Conservation (phyloP, 441 rosid genomes). For the Populus trichocarpa region DNA sequence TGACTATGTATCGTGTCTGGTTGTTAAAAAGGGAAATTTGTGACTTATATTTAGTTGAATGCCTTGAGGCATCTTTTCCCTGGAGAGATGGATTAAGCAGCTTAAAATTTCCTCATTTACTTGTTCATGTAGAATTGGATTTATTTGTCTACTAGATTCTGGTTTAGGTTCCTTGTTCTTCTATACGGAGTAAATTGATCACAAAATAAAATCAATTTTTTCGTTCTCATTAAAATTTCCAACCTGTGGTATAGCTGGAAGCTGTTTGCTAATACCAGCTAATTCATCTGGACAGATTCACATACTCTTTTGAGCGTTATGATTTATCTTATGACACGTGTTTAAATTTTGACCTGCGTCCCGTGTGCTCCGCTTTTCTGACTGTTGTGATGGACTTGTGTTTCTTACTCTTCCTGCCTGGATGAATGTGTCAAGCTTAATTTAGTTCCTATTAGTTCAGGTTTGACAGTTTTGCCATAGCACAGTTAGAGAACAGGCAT, state of each 20-base stretch:
- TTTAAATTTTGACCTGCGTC: background rate
- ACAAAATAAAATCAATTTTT: slow-evolving; percentile 1
- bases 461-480: background rate
- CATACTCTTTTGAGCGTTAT: slow-evolving; percentile 3
- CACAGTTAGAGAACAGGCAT: background rate
- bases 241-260: slow-evolving; percentile 25
- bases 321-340: slow-evolving; percentile 2
- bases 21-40: no score
- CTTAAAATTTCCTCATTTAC: background rate
- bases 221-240: slow-evolving; percentile 14
- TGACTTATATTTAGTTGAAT: background rate
- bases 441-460: background rate
- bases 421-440: slow-evolving; percentile 2
- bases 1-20: background rate
- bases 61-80: background rate
- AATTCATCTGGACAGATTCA: slow-evolving; percentile 17
- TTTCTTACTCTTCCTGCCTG: background rate
- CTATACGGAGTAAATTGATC: background rate
- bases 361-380: background rate
- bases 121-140: slow-evolving; percentile 4
- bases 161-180: background rate
- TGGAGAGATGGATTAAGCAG: slow-evolving; percentile 1
- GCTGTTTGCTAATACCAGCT: slow-evolving; percentile 19
- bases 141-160: background rate
- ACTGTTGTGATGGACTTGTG: background rate